Evolutionary conservation across 768 basidiomycete genomes (phyloP), one percentile per base, ranked within the genome.

Genomic region (Lepiota subincarnata): DNA sequence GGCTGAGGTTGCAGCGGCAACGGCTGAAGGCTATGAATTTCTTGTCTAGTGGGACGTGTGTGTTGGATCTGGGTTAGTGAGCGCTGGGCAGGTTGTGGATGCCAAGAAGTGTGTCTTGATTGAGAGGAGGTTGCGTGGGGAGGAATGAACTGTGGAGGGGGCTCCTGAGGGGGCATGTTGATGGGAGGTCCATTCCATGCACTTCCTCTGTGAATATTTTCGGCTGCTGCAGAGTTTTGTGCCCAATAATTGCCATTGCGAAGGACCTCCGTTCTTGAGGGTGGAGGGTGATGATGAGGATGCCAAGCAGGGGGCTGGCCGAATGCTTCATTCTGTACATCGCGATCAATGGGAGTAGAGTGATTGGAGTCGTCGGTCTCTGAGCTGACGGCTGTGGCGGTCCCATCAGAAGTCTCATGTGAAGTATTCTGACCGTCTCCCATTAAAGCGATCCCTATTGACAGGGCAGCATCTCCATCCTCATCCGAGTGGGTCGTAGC

Each of bases 371-470:
- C 28, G 7, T 46, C 28, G 12, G 16, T 6, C 16, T 48, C 53
- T 24, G 40, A 34, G 19, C 18, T 51, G 34, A 39, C n/a, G 22
- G 24, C 38, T 20, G 46, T 47, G 16, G 45, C 10, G 14, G 28
- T 28, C 12, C 45, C 31, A 22, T 26, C 39, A 14, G 49, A 37
- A 24, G 57, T 44, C 38, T 57, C 50, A 44, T 48, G 57, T 40
- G 40, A 50, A 24, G 56, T 53, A 40, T 57, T 43, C 35, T 57
- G 56, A 11, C 50, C 55, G 6, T 28, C 46, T n/a, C 44, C 47
- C 28, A 68, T 53, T 65, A 68, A 60, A 16, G 64, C 64, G 62
- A 68, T 63, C 16, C 67, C 67, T 45, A 68, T 68, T 16, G 60
- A 53, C 31, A 64, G 56, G 34, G 64, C 58, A 44, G 53, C 49